Percentiles rank a stretch among this genome's conserved stretches.
Evolutionary conservation across 2,329 filamentous ascomycete species (phyloP).

Genomic region (Penicillium sp.): DNA sequence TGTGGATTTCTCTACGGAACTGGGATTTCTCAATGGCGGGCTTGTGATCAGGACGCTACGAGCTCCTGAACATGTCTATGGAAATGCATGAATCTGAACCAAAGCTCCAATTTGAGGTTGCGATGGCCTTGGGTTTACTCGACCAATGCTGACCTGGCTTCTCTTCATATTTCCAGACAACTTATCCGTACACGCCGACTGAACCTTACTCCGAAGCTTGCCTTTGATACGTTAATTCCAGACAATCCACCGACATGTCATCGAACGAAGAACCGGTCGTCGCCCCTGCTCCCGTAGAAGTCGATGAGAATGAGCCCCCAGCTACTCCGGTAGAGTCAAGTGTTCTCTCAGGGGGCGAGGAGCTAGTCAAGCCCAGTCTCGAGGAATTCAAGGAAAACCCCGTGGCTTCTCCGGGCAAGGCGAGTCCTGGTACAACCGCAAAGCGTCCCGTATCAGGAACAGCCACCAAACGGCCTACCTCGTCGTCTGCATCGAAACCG

Average conservation of each 20-base stretch:
- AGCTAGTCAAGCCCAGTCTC: constrained; percentile 35
- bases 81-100: background rate
- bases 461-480: constrained; percentile 40
- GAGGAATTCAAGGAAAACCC: constrained; percentile 37
- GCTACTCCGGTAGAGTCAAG: constrained; percentile 38
- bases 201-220: background rate
- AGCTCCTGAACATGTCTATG: background rate
- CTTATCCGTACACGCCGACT: constrained; percentile 1
- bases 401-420: constrained; percentile 36
- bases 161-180: background rate
- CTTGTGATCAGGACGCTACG: background rate
- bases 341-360: constrained; percentile 36
- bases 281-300: constrained; percentile 18
- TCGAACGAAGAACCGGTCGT: constrained; percentile 35
- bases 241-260: constrained; percentile 29
- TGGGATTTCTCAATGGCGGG: background rate
- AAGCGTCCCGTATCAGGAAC: constrained; percentile 38
- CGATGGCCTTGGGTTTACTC: background rate
- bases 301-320: constrained; percentile 32
- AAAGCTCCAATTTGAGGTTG: background rate
- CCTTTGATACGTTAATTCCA: constrained; percentile 2
- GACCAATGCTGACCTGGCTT: background rate
- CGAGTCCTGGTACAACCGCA: constrained; percentile 27
- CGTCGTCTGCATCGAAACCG: constrained; percentile 34
- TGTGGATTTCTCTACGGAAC: background rate